Conservation (phyloP, 345 rosid genomes). For the Eutrema yunnanense region DNA sequence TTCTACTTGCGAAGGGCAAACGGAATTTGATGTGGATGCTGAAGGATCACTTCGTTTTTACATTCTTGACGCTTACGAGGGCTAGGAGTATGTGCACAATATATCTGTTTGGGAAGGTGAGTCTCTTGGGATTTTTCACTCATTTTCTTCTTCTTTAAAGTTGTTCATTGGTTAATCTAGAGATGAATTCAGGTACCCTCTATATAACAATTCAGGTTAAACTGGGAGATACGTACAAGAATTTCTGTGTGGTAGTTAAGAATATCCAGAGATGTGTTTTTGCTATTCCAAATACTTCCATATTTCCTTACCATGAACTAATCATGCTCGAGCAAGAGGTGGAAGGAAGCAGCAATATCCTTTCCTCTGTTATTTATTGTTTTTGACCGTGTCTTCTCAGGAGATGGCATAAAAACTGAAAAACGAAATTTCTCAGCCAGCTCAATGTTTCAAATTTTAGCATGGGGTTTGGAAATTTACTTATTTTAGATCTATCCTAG, state of each 20-base stretch:
- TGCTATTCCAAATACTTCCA: conserved; percentile 66
- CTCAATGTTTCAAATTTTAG: conserved; percentile 79
- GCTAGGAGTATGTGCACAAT: conserved; percentile 78
- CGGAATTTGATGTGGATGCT: conserved; percentile 63
- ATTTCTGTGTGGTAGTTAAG: conserved; percentile 82
- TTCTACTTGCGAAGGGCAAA: conserved; percentile 33
- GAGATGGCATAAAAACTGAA: conserved; percentile 65
- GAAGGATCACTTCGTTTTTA: conserved; percentile 75
- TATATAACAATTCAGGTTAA: conserved; percentile 57
- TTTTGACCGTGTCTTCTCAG: conserved; percentile 34
- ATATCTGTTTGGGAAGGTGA: conserved; percentile 90
- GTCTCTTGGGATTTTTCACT: background rate
- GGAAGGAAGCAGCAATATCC: conserved; percentile 11
- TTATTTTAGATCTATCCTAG: background rate
- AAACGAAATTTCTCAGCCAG: conserved; percentile 61
- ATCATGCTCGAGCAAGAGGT: conserved; percentile 64
- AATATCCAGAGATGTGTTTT: conserved; percentile 81
- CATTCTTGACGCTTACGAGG: conserved; percentile 80
- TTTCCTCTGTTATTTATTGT: conserved; percentile 8
- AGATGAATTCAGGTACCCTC: background rate
- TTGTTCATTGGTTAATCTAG: background rate
- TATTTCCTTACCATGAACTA: conserved; percentile 58
- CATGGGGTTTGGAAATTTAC: conserved; percentile 60
- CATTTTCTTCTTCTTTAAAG: background rate
- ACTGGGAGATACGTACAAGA: conserved; percentile 62